phyloP scores from a whole-genome alignment of 768 basidiomycete species.

The Boletus tomentosulus region DNA sequence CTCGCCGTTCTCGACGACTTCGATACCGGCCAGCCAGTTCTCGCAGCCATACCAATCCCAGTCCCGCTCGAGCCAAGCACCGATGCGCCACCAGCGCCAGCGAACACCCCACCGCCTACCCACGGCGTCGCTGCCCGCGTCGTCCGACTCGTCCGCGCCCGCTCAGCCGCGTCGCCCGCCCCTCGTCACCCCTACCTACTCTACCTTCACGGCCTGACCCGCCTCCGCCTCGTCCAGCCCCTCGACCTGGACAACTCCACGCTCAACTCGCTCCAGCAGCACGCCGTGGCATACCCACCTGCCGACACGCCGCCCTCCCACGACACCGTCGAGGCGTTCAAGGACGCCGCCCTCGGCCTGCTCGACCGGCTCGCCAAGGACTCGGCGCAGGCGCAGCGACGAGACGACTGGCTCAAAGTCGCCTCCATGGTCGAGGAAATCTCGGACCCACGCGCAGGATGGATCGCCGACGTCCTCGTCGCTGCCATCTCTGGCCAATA shows the following conservation, averaged over 20 bases:
- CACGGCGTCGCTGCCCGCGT: conserved; percentile 73
- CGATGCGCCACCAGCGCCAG: conserved; percentile 5
- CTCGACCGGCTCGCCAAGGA: conserved; percentile 59
- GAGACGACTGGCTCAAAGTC: conserved; percentile 68
- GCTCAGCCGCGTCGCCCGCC: conserved; percentile 32
- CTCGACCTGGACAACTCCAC: conserved; percentile 26
- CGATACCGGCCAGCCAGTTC: conserved; percentile 56
- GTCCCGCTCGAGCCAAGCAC: conserved; percentile 18
- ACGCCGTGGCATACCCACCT: conserved; percentile 45
- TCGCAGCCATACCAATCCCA: conserved; percentile 61
- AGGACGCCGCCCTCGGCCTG: conserved; percentile 58
- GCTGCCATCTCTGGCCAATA: conserved; percentile 56
- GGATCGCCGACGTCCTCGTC: conserved; percentile 77
- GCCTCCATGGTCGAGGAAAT: conserved; percentile 71
- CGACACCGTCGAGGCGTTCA: conserved; percentile 63
- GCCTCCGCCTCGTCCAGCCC: conserved; percentile 52
- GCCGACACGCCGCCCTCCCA: conserved; percentile 42
- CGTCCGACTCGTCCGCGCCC: conserved; percentile 62
- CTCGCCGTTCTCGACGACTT: conserved; percentile 65
- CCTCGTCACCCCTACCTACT: conserved; percentile 61
- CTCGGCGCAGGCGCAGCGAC: conserved; percentile 41
- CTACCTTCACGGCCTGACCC: conserved; percentile 66
- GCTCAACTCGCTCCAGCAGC: conserved; percentile 33
- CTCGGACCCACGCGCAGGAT: conserved; percentile 55
- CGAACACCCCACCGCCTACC: conserved; percentile 35